Conservation (phyloP, 176 grass and related monocot species). For the Pontederia paniculata region DNA sequence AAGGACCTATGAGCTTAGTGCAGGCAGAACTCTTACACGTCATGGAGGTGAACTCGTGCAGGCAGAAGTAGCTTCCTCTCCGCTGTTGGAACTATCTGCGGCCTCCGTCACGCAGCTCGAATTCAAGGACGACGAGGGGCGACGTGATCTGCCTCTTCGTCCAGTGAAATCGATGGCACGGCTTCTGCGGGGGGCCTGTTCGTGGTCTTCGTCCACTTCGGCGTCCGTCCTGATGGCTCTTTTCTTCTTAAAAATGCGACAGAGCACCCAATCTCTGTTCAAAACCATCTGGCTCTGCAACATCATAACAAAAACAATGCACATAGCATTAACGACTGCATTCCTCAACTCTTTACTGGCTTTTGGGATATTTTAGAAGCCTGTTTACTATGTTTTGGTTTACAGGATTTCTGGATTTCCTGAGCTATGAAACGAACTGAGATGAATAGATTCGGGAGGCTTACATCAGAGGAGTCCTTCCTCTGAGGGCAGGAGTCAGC, state of each 20-base stretch:
- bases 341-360: too few species aligned
- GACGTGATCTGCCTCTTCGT: background rate
- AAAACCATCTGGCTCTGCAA: conserved; percentile 8
- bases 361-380: too few species aligned
- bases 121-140: background rate
- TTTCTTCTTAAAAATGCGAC: conserved; percentile 26
- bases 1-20: too few species aligned
- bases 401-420: background rate
- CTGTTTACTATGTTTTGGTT: too few species aligned
- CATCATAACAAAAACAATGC: background rate
- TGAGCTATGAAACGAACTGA: background rate
- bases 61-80: conserved; percentile 4
- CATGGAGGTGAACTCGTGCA: conserved; percentile 6
- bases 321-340: too few species aligned
- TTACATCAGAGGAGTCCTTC: conserved; percentile 13
- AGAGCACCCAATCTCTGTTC: conserved; percentile 17
- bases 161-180: conserved; percentile 8
- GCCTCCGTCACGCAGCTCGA: conserved; percentile 19
- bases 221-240: conserved; percentile 7
- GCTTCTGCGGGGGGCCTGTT: background rate
- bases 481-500: background rate
- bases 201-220: background rate
- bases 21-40: too few species aligned
- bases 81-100: conserved; percentile 8
- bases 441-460: background rate